Conservation (phyloP, 805 yeast genomes). For the Cyberlindnera maclurae region DNA sequence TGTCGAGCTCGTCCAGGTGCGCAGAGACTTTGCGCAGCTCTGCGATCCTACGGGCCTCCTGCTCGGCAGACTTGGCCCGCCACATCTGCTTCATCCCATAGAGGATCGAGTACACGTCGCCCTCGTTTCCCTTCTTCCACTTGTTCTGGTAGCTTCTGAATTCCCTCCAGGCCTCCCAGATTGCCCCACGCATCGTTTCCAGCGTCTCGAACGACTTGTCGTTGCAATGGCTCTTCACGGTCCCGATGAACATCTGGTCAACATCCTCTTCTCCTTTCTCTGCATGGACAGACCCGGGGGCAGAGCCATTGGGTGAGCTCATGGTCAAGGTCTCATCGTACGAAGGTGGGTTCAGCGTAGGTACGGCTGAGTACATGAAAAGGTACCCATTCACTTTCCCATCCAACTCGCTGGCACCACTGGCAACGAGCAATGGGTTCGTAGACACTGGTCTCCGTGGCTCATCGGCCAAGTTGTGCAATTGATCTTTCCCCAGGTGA, state of each 20-base stretch:
- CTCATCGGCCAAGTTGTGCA: constrained; percentile 56
- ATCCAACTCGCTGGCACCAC: constrained; percentile 73
- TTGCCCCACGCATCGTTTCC: constrained; percentile 44
- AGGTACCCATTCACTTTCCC: constrained; percentile 73
- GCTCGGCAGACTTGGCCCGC: constrained; percentile 32
- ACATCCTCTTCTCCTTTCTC: too few relatives aligned
- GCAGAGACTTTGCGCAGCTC: constrained; percentile 26
- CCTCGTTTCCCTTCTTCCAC: constrained; percentile 62
- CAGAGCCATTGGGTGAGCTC: constrained; percentile 5
- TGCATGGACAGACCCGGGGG: too few relatives aligned
- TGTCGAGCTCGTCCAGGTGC: constrained; percentile 25
- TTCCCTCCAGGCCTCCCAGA: constrained; percentile 71
- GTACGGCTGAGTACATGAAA: constrained; percentile 62
- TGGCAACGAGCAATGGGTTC: constrained; percentile 63
- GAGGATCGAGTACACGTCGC: constrained; percentile 56
- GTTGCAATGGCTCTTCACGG: constrained; percentile 10
- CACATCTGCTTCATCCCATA: constrained; percentile 52
- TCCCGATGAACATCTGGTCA: constrained; percentile 8
- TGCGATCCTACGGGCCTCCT: constrained; percentile 25
- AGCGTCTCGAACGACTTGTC: constrained; percentile 21
- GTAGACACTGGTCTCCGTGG: constrained; percentile 57
- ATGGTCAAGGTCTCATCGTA: constrained; percentile 31
- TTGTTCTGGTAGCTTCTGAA: constrained; percentile 44
- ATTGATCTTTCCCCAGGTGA: constrained; percentile 48
- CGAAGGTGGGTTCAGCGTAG: constrained; percentile 52